Conservation (phyloP, 176 grass and related monocot genomes). For the Thalia dealbata region DNA sequence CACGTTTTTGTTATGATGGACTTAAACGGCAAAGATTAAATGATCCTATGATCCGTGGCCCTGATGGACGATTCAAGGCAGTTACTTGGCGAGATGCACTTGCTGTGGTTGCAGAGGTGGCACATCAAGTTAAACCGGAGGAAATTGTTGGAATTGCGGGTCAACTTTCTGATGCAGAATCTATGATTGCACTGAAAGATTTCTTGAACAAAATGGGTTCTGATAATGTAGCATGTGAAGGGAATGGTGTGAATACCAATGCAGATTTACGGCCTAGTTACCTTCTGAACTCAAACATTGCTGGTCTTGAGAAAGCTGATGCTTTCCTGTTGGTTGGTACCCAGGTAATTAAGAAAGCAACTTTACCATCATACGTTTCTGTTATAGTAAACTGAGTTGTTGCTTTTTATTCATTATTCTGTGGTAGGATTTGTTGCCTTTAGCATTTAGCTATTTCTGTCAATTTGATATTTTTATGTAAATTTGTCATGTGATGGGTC, state of each 20-base stretch:
- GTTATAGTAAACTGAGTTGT: not conserved
- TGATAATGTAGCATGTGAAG: constrained; percentile 77
- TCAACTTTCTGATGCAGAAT: constrained; percentile 92
- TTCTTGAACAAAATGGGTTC: constrained; percentile 92
- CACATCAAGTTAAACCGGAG: constrained; percentile 69
- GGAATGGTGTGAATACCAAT: constrained; percentile 67
- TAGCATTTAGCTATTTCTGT: not conserved
- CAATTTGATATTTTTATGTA: not conserved
- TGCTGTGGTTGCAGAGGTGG: constrained; percentile 74
- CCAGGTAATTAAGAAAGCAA: constrained; percentile 46
- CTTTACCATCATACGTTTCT: not conserved
- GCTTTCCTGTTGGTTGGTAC: constrained; percentile 92
- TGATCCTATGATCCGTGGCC: constrained; percentile 93
- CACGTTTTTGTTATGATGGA: constrained; percentile 92
- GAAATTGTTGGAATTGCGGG: constrained; percentile 95
- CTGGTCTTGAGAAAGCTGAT: constrained; percentile 92
- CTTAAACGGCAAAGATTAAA: constrained; percentile 95
- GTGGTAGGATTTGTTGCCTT: not conserved
- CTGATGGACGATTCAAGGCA: constrained; percentile 82
- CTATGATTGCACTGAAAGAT: constrained; percentile 97
- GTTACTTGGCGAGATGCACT: constrained; percentile 89
- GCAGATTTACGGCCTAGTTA: constrained; percentile 84
- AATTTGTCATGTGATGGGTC: not conserved
- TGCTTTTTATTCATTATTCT: not conserved
- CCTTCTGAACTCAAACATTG: constrained; percentile 76